Conservation (phyloP, 768 basidiomycete species). For the Tephrocybe rancida region DNA sequence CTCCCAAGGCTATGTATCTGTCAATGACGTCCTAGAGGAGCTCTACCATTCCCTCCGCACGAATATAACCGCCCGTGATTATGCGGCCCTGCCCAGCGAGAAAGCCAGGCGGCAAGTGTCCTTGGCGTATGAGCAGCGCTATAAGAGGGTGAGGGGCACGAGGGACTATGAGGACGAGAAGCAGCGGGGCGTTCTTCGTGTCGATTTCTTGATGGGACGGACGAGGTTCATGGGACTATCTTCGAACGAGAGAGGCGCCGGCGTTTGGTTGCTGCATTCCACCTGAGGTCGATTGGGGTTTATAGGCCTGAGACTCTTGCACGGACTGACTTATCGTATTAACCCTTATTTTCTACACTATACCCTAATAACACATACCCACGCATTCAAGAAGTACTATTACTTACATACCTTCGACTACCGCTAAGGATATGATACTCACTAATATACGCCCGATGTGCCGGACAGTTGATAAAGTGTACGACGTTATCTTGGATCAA, state of each 20-base stretch:
- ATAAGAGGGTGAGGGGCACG: slow-evolving; percentile 34
- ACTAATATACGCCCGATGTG: too few species aligned
- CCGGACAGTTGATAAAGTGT: too few species aligned
- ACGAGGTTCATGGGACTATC: slow-evolving; percentile 50
- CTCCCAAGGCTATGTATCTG: slow-evolving; percentile 28
- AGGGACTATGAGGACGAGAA: slow-evolving; percentile 47
- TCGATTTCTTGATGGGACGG: slow-evolving; percentile 57
- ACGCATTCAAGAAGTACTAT: too few species aligned
- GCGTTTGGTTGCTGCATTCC: slow-evolving; percentile 5
- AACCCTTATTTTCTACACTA: too few species aligned
- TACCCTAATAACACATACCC: too few species aligned
- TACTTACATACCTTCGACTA: too few species aligned
- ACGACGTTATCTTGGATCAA: too few species aligned
- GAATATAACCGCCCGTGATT: slow-evolving; percentile 45
- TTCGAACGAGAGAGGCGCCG: slow-evolving; percentile 26
- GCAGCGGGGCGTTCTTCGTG: slow-evolving; percentile 52
- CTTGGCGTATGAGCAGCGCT: slow-evolving; percentile 50
- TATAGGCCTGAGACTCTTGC: too few species aligned
- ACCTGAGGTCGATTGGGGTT: not conserved
- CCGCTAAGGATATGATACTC: too few species aligned
- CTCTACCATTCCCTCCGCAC: slow-evolving; percentile 41
- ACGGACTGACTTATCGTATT: too few species aligned
- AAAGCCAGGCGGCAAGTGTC: slow-evolving; percentile 39
- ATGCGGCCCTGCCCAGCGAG: slow-evolving; percentile 35
- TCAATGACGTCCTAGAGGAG: slow-evolving; percentile 37